Evolutionary conservation across 2,329 filamentous ascomycete species (phyloP).

Genomic region (Aspergillus novofumigatus): DNA sequence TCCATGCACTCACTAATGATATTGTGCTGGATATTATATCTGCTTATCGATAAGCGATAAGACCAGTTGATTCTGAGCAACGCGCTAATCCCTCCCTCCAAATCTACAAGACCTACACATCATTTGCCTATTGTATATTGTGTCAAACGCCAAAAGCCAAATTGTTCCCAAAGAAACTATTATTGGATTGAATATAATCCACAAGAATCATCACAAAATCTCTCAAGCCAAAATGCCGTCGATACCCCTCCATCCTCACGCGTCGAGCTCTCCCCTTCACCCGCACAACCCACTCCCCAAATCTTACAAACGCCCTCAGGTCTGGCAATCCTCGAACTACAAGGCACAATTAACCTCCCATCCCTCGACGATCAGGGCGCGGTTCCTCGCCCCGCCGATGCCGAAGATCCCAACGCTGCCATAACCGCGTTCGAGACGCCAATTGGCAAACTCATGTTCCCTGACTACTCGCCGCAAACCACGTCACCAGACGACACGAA

Average conservation of each 20-base stretch:
- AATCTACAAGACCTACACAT: background rate
- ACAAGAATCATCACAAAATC: background rate
- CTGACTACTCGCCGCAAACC: constrained; percentile 60
- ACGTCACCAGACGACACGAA: constrained; percentile 50
- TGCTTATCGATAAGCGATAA: background rate
- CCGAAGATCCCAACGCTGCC: constrained; percentile 8
- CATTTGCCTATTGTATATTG: background rate
- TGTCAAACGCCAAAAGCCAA: background rate
- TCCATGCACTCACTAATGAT: too few species aligned
- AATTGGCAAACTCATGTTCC: constrained; percentile 74
- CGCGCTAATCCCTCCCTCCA: background rate
- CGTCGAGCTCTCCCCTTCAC: constrained; percentile 11
- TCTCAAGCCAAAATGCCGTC: constrained; percentile 35
- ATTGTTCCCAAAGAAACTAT: background rate
- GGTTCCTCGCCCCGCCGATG: background rate
- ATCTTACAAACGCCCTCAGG: constrained; percentile 85
- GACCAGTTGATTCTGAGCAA: background rate
- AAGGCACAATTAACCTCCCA: constrained; percentile 82
- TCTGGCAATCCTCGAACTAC: constrained; percentile 84
- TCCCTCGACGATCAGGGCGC: constrained; percentile 22
- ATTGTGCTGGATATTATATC: background rate
- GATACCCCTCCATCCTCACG: constrained; percentile 34
- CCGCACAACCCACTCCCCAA: constrained; percentile 60
- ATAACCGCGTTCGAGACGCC: constrained; percentile 40
- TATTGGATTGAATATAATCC: constrained; percentile 4